phyloP scores from a whole-genome alignment of 2,329 filamentous ascomycete genomes.

The Microcyclospora pomicola region DNA sequence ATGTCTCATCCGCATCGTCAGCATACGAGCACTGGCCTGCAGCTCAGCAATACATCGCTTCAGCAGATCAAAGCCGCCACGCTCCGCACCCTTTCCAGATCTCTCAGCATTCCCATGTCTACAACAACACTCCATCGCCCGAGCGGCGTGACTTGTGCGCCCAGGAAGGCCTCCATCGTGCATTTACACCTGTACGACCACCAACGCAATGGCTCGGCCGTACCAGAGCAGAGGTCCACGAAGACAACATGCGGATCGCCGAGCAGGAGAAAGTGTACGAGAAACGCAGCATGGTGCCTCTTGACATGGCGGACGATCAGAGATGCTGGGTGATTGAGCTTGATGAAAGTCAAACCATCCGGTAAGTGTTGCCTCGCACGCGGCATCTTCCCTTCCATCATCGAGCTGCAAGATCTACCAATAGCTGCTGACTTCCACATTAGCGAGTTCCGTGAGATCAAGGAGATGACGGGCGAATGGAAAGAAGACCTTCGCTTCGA shows the following conservation, averaged over 20 bases:
- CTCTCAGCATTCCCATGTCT: neutral
- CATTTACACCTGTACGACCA: slow-evolving; percentile 1
- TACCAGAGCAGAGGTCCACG: slow-evolving; percentile 24
- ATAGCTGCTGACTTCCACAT: slow-evolving; percentile 2
- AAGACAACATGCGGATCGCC: slow-evolving; percentile 26
- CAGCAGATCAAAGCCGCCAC: slow-evolving; percentile 2
- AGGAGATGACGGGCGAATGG: slow-evolving; percentile 23
- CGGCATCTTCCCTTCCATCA: neutral
- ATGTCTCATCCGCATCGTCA: neutral
- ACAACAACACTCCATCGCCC: neutral
- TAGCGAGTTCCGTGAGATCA: slow-evolving; percentile 21
- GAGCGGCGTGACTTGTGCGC: neutral
- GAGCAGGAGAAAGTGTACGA: slow-evolving; percentile 21
- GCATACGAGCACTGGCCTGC: slow-evolving; percentile 1
- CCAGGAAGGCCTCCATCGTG: slow-evolving; percentile 4
- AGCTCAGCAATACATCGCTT: neutral
- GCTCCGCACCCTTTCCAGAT: neutral
- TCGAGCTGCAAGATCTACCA: neutral
- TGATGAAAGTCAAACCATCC: slow-evolving; percentile 18
- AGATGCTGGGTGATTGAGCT: slow-evolving; percentile 24
- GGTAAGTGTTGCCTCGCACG: slow-evolving; percentile 9
- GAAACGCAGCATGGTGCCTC: slow-evolving; percentile 21
- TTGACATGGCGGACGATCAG: slow-evolving; percentile 20
- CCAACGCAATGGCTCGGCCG: slow-evolving; percentile 22
- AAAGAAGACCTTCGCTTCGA: slow-evolving; percentile 21